These are phyloP conservation scores for Penicillium coprophilum DNA, from an alignment of 495 filamentous ascomycete genomes.

Conservation along the genomic window DNA sequence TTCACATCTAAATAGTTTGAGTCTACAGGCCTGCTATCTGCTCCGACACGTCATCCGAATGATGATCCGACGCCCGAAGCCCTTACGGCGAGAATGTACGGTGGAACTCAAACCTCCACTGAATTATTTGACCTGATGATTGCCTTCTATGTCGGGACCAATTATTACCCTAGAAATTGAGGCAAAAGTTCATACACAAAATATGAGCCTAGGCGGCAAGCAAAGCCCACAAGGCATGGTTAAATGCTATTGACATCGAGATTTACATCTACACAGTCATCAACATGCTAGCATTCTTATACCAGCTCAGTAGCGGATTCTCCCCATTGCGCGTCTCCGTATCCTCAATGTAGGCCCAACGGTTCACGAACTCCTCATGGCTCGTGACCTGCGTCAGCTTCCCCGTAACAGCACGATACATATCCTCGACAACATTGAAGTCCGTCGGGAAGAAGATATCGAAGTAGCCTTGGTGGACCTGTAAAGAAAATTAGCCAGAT, in stretches of 20 bases:
- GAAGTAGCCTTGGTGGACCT: constrained; percentile 98
- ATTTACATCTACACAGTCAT: constrained; percentile 61
- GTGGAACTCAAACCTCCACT: too few relatives aligned
- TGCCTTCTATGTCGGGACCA: too few relatives aligned
- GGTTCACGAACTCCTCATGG: constrained; percentile 85
- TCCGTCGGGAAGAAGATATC: constrained; percentile 98
- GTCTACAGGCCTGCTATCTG: neutral
- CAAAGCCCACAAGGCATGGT: neutral
- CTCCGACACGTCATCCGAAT: too few relatives aligned
- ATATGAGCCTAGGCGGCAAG: neutral
- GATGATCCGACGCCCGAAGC: too few relatives aligned
- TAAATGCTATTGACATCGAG: neutral
- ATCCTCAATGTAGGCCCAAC: constrained; percentile 88
- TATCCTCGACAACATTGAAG: constrained; percentile 80
- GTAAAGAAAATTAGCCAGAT: constrained; percentile 14
- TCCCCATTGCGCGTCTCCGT: constrained; percentile 87
- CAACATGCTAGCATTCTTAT: constrained; percentile 89
- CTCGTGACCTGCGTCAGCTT: constrained; percentile 79
- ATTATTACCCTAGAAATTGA: neutral
- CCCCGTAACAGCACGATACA: constrained; percentile 89
- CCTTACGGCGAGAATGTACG: too few relatives aligned
- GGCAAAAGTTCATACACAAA: neutral
- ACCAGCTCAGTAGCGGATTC: constrained; percentile 91
- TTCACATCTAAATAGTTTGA: neutral
- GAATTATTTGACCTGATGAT: too few relatives aligned